A percentile compares a stretch with the other conserved stretches of the same genome.
phyloP scores from a whole-genome alignment of 1,284 basidiomycete species.

The Apiotrichum porosum region DNA sequence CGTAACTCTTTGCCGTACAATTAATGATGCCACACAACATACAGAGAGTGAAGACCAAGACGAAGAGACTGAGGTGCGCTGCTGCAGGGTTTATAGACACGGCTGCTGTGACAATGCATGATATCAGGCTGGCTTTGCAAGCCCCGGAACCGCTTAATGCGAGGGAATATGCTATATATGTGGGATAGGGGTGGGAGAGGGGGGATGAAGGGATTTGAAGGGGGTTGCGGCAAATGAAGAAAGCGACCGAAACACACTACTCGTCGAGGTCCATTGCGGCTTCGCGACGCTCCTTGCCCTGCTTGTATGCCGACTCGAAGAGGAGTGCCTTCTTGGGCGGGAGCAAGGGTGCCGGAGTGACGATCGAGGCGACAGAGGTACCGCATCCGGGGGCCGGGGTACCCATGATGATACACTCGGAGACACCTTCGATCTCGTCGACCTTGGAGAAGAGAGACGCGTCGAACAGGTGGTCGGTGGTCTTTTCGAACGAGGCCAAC shows the following conservation, averaged over 20 bases:
- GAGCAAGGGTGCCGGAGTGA: conserved; percentile 56
- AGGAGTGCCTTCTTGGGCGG: conserved; percentile 56
- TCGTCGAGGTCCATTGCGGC: conserved; percentile 14
- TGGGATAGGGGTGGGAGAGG: not conserved
- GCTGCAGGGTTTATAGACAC: not conserved
- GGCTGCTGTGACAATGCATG: not conserved
- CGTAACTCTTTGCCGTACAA: too few relatives aligned
- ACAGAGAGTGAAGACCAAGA: not conserved
- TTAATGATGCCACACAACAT: not conserved
- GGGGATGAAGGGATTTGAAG: too few relatives aligned
- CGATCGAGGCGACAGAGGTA: conserved; percentile 72
- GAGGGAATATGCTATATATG: conserved; percentile 1
- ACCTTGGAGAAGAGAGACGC: conserved; percentile 94
- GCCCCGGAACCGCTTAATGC: not conserved
- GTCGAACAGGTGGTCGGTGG: conserved; percentile 97
- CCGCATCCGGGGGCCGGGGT: conserved; percentile 94
- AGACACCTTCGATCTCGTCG: conserved; percentile 91
- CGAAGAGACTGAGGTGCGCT: not conserved
- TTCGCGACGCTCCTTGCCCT: conserved; percentile 20
- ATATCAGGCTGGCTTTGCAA: not conserved
- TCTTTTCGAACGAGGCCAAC: conserved; percentile 99
- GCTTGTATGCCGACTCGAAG: conserved; percentile 55
- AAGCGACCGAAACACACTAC: not conserved
- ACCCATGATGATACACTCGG: conserved; percentile 99
- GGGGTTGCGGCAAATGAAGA: too few relatives aligned